These are phyloP conservation scores for Fusarium agapanthi DNA, from an alignment of 2,329 filamentous ascomycete species.

Conservation along the genomic window DNA sequence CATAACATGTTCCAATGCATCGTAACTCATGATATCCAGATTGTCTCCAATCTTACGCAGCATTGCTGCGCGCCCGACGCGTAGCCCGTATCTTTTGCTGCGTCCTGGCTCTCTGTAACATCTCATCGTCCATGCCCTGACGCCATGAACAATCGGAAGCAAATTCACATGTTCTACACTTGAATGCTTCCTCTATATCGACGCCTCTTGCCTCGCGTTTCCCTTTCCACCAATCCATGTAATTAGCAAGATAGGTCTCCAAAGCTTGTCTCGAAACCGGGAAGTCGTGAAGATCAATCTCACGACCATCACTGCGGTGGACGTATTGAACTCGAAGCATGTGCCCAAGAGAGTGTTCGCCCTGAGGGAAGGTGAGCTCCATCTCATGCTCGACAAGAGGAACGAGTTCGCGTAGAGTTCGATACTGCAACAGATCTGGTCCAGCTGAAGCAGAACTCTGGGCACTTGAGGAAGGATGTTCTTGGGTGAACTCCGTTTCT, in stretches of 20 bases:
- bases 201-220: slow-evolving; percentile 78
- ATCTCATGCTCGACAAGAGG: slow-evolving; percentile 58
- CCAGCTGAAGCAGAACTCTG: slow-evolving; percentile 31
- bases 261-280: slow-evolving; percentile 72
- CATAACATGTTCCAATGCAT: slow-evolving; percentile 7
- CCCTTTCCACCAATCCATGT: slow-evolving; percentile 90
- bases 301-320: slow-evolving; percentile 59
- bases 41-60: slow-evolving; percentile 8
- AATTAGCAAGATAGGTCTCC: slow-evolving; percentile 70
- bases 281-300: slow-evolving; percentile 67
- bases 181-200: slow-evolving; percentile 84
- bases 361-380: slow-evolving; percentile 61
- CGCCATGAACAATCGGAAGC: slow-evolving; percentile 82
- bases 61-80: slow-evolving; percentile 10
- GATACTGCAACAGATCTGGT: slow-evolving; percentile 56
- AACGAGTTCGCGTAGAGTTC: slow-evolving; percentile 58
- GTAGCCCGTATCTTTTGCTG: slow-evolving; percentile 37
- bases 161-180: slow-evolving; percentile 88
- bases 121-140: slow-evolving; percentile 70
- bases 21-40: slow-evolving; percentile 29
- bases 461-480: slow-evolving; percentile 22
- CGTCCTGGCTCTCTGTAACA: slow-evolving; percentile 34
- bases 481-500: slow-evolving; percentile 11
- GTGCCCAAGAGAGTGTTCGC: slow-evolving; percentile 57
- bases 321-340: slow-evolving; percentile 65